phyloP scores from a whole-genome alignment of 225 moss, liverwort and hornwort genomes.

The Sphagnum tenellum region DNA sequence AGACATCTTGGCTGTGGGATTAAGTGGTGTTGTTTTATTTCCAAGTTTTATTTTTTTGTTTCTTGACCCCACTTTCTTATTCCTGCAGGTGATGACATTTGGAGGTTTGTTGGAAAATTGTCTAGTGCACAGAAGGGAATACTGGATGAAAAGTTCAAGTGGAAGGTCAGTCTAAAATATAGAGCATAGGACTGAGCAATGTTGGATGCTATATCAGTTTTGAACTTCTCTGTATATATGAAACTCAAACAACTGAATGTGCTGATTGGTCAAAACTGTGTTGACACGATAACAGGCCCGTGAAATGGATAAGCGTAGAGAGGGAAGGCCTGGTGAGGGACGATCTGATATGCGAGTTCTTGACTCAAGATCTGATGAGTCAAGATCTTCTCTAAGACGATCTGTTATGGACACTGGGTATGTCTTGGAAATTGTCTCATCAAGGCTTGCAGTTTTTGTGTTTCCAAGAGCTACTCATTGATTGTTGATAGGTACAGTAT shows the following conservation, averaged over 20 bases:
- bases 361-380: constrained; percentile 53
- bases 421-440: too few relatives aligned
- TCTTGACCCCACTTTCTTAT: neutral
- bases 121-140: constrained; percentile 77
- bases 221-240: neutral
- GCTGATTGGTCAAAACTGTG: neutral
- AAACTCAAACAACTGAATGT: neutral
- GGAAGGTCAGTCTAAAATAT: constrained; percentile 54
- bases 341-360: constrained; percentile 54
- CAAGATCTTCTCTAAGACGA: constrained; percentile 44
- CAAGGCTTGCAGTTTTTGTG: too few relatives aligned
- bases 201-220: neutral
- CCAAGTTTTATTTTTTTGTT: neutral
- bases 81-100: constrained; percentile 73
- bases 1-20: neutral
- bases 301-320: constrained; percentile 89
- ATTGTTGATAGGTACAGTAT: too few relatives aligned
- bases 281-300: constrained; percentile 29
- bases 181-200: neutral
- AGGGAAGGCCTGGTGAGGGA: constrained; percentile 68
- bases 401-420: constrained; percentile 59
- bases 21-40: neutral
- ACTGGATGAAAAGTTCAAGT: constrained; percentile 94
- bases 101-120: constrained; percentile 80
- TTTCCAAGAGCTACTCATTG: too few relatives aligned